A percentile compares a stretch with the other conserved stretches of the same genome.
Conservation (phyloP, 73 alveolate genomes). For the Tetrahymena malaccensis region DNA sequence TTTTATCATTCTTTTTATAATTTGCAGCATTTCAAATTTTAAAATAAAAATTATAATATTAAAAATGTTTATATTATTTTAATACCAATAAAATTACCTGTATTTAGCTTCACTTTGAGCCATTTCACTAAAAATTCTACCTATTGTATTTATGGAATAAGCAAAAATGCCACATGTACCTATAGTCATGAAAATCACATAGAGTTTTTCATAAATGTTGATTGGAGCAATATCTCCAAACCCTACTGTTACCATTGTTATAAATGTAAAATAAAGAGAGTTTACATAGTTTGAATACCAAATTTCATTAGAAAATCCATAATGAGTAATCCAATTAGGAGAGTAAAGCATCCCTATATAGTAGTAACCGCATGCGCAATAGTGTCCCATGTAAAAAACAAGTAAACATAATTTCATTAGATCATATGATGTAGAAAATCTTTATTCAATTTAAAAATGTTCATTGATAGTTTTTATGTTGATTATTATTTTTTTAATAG, state of each 20-base stretch:
- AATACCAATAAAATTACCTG: conserved; percentile 41
- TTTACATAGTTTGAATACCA: conserved; percentile 31
- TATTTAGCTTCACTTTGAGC: conserved; percentile 12
- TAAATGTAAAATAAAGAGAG: conserved; percentile 48
- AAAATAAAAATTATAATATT: too few species aligned
- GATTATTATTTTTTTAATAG: background rate
- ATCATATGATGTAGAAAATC: background rate
- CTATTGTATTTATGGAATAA: conserved; percentile 33
- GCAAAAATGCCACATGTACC: conserved; percentile 44
- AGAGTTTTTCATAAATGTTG: conserved; percentile 35
- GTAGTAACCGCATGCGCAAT: background rate
- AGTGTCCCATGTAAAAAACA: background rate
- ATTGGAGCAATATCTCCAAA: conserved; percentile 55
- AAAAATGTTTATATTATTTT: too few species aligned
- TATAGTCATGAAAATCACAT: conserved; percentile 22
- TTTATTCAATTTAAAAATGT: background rate
- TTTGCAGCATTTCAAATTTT: too few species aligned
- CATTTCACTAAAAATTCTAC: conserved; percentile 13
- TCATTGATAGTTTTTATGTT: background rate
- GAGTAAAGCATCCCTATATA: background rate
- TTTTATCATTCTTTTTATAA: too few species aligned
- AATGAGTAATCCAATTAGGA: background rate
- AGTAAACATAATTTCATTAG: background rate
- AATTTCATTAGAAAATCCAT: background rate
- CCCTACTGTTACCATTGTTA: conserved; percentile 63